These are phyloP conservation scores for Hyaloscypha variabilis DNA, from an alignment of 495 filamentous ascomycete species.

Conservation along the genomic window DNA sequence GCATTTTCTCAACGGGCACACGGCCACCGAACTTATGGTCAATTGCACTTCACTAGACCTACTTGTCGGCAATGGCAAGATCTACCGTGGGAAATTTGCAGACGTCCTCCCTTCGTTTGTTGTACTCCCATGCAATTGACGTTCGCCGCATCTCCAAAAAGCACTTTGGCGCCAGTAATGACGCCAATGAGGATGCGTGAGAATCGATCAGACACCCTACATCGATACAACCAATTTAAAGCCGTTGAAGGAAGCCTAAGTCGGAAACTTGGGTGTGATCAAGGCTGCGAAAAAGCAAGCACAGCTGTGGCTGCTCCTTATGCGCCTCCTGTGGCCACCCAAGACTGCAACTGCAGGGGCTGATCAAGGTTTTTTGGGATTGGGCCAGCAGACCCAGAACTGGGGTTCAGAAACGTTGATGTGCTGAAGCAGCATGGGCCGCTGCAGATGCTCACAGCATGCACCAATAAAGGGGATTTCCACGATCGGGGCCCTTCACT, in stretches of 20 bases:
- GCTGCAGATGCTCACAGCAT: neutral
- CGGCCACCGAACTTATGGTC: too few species aligned
- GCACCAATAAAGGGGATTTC: neutral
- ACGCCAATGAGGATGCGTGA: neutral
- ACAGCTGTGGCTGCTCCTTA: neutral
- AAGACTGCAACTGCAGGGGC: conserved; percentile 2
- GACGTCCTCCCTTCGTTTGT: neutral
- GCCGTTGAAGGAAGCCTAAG: conserved; percentile 5
- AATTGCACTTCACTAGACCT: too few species aligned
- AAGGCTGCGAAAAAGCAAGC: conserved; percentile 3
- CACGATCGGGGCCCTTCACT: neutral
- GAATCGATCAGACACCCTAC: neutral
- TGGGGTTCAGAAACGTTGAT: conserved; percentile 14
- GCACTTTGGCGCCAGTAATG: neutral
- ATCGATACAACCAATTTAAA: conserved; percentile 2
- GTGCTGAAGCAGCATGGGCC: conserved; percentile 8
- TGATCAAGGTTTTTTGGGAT: neutral
- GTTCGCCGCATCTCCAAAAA: neutral
- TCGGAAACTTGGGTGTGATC: neutral
- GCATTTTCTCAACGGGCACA: too few species aligned
- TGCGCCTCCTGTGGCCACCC: neutral
- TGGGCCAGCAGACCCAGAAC: neutral
- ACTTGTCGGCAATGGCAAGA: neutral
- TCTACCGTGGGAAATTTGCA: neutral
- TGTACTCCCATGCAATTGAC: neutral